These are phyloP conservation scores for Picea sitchensis DNA, from an alignment of 75 land plant genomes.

Conservation along the genomic window DNA sequence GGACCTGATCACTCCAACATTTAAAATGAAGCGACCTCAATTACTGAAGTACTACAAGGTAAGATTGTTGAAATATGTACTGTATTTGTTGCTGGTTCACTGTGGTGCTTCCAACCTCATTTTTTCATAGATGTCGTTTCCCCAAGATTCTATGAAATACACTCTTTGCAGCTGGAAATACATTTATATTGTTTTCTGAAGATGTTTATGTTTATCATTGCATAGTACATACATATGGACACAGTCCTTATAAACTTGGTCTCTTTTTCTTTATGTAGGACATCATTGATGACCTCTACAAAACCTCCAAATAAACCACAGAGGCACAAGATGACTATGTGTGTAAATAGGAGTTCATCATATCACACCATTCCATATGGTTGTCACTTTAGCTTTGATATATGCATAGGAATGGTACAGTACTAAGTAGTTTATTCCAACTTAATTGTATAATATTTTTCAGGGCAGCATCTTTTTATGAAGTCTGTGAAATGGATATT, in stretches of 20 bases:
- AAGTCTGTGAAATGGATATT: too few relatives aligned
- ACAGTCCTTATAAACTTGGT: not conserved
- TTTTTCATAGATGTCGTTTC: not conserved
- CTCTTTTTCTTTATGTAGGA: constrained; percentile 9
- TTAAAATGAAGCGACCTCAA: constrained; percentile 80
- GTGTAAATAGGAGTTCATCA: not conserved
- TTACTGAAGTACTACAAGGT: constrained; percentile 79
- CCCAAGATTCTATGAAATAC: not conserved
- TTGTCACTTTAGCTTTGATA: too few relatives aligned
- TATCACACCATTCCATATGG: not conserved
- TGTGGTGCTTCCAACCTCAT: not conserved
- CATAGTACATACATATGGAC: not conserved
- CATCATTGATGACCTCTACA: constrained; percentile 19
- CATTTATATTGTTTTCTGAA: not conserved
- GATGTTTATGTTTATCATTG: not conserved
- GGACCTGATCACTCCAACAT: constrained; percentile 83
- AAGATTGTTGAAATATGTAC: not conserved
- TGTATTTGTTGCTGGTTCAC: not conserved
- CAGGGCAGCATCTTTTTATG: too few relatives aligned
- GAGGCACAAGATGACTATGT: not conserved
- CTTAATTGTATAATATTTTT: too few relatives aligned
- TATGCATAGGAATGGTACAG: too few relatives aligned
- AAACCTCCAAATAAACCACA: constrained; percentile 11
- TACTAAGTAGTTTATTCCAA: too few relatives aligned
- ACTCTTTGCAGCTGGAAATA: not conserved